Evolutionary conservation across 1,284 basidiomycete species (phyloP).

Genomic region (Veloboletus limbatus): DNA sequence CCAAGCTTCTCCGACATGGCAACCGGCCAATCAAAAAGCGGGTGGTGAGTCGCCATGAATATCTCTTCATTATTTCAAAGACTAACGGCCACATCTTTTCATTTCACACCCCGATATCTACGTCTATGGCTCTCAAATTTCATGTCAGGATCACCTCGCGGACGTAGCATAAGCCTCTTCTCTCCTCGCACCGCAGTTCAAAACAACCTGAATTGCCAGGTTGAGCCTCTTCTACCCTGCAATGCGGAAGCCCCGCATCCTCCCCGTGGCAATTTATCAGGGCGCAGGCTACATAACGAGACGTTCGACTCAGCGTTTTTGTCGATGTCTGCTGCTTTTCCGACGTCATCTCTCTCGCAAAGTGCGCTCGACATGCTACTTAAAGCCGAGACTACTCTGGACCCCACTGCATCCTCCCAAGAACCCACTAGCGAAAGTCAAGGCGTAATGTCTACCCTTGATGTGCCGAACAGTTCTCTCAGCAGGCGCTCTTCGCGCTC

Average conservation of each 20-base stretch:
- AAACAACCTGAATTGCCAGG: conserved; percentile 18
- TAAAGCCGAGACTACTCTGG: conserved; percentile 28
- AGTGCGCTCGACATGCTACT: conserved; percentile 33
- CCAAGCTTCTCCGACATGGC: conserved; percentile 24
- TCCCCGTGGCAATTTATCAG: conserved; percentile 26
- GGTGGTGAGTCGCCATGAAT: conserved; percentile 28
- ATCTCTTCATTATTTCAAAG: conserved; percentile 13
- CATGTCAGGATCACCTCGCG: conserved; percentile 31
- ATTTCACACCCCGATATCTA: conserved; percentile 20
- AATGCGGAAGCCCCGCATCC: conserved; percentile 35
- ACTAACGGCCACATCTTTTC: conserved; percentile 22
- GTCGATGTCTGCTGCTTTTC: conserved; percentile 23
- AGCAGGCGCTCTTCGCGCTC: conserved; percentile 32
- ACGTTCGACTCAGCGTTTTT: conserved; percentile 21
- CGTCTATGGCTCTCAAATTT: conserved; percentile 19
- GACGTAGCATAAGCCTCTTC: conserved; percentile 35
- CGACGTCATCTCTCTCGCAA: conserved; percentile 35
- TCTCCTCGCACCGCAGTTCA: conserved; percentile 31
- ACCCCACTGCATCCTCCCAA: conserved; percentile 14
- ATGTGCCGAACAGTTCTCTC: conserved; percentile 24
- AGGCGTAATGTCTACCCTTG: conserved; percentile 25
- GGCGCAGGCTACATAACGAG: conserved; percentile 25
- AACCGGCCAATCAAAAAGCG: conserved; percentile 25
- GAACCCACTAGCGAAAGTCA: conserved; percentile 17
- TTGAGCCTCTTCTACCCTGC: conserved; percentile 25